A percentile compares a stretch with the other conserved stretches of the same genome.
These are phyloP conservation scores for Hypoxylon crocopeplum DNA, from an alignment of 495 filamentous ascomycete species.

Conservation along the genomic window DNA sequence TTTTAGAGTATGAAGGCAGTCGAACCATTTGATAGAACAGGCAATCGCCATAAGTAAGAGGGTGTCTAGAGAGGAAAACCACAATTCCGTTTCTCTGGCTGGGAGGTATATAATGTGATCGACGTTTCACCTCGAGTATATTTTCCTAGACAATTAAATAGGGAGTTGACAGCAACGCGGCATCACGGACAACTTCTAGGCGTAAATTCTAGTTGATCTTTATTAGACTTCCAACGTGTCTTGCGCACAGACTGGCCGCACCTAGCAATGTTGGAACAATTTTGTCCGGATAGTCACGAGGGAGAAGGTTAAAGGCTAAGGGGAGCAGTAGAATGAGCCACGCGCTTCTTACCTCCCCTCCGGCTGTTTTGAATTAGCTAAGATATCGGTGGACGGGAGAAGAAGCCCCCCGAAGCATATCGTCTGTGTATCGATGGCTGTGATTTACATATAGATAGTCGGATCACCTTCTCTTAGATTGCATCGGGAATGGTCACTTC, in stretches of 20 bases:
- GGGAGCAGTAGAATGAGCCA: not conserved
- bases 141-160: slow-evolving; percentile 2
- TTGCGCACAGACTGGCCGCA: not conserved
- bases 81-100: not conserved
- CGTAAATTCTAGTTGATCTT: not conserved
- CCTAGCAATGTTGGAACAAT: too few species aligned
- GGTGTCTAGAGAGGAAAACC: not conserved
- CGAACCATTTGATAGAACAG: not conserved
- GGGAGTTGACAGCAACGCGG: slow-evolving; percentile 5
- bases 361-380: not conserved
- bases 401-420: too few species aligned
- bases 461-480: too few species aligned
- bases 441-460: too few species aligned
- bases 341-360: not conserved
- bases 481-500: too few species aligned
- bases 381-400: not conserved
- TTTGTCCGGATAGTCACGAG: slow-evolving; percentile 3
- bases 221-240: not conserved
- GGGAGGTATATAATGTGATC: slow-evolving; percentile 9
- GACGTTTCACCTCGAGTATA: slow-evolving; percentile 15
- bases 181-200: too few species aligned
- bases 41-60: not conserved
- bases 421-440: too few species aligned
- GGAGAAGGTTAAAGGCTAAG: not conserved
- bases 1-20: not conserved